Percentiles rank a stretch among this genome's conserved stretches.
Conservation (phyloP, 1,284 basidiomycete species). For the Ustilago loliicola region DNA sequence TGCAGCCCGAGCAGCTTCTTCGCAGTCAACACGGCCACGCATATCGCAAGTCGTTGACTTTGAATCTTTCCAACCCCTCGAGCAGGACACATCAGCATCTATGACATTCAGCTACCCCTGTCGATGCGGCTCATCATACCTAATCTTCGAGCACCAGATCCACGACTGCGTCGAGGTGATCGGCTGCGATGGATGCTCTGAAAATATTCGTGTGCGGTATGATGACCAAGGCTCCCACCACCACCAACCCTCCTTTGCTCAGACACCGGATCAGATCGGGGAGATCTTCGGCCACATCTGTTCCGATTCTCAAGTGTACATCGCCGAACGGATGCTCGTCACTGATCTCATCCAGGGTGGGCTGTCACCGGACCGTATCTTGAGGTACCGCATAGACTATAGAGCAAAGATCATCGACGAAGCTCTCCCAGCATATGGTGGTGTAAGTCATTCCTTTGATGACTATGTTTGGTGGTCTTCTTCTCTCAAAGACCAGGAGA, state of each 20-base stretch:
- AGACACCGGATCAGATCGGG: slow-evolving; percentile 15
- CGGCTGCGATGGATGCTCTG: slow-evolving; percentile 46
- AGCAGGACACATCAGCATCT: not conserved
- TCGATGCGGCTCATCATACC: slow-evolving; percentile 36
- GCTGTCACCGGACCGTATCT: slow-evolving; percentile 10
- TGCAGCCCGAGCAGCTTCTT: slow-evolving; percentile 10
- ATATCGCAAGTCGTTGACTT: slow-evolving; percentile 40
- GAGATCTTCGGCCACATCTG: slow-evolving; percentile 34
- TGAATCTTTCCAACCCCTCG: slow-evolving; percentile 30
- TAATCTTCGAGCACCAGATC: slow-evolving; percentile 27
- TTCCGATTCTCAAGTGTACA: slow-evolving; percentile 52
- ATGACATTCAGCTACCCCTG: slow-evolving; percentile 36
- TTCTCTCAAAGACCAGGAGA: not conserved
- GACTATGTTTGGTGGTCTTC: slow-evolving; percentile 48
- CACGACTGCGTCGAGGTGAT: slow-evolving; percentile 31
- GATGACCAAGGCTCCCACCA: slow-evolving; percentile 11
- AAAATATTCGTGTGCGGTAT: slow-evolving; percentile 40
- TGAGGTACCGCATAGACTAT: slow-evolving; percentile 49
- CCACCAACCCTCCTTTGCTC: not conserved
- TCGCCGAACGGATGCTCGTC: slow-evolving; percentile 47
- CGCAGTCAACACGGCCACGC: slow-evolving; percentile 16
- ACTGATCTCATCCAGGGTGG: slow-evolving; percentile 28
- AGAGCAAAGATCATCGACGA: slow-evolving; percentile 25
- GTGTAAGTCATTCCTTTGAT: slow-evolving; percentile 54
- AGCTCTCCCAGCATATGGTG: slow-evolving; percentile 15